These are phyloP conservation scores for Saprolegnia diclina DNA, from an alignment of 352 stramenopile species.

Conservation along the genomic window DNA sequence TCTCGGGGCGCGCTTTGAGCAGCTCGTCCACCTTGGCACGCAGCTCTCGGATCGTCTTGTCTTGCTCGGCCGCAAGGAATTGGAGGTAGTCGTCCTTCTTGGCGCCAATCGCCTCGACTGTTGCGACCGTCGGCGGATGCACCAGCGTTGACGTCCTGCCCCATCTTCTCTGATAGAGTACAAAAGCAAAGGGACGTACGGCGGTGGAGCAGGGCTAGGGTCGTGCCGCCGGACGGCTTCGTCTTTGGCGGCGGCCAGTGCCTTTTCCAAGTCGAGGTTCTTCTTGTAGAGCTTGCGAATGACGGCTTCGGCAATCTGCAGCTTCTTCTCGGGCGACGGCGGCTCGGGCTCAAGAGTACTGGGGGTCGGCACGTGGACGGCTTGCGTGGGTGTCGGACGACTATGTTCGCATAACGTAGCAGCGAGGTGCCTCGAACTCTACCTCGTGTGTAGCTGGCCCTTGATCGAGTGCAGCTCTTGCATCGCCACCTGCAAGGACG, in stretches of 20 bases:
- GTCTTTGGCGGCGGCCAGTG: slow-evolving; percentile 29
- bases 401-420: neutral
- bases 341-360: slow-evolving; percentile 18
- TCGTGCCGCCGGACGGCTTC: slow-evolving; percentile 29
- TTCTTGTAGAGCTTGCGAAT: slow-evolving; percentile 58
- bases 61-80: slow-evolving; percentile 44
- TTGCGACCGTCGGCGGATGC: slow-evolving; percentile 31
- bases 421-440: too few relatives aligned
- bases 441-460: slow-evolving; percentile 33
- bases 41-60: slow-evolving; percentile 42
- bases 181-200: neutral
- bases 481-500: slow-evolving; percentile 35
- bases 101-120: slow-evolving; percentile 35
- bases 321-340: slow-evolving; percentile 40
- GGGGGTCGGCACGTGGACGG: neutral
- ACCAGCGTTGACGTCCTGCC: neutral
- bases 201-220: neutral
- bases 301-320: slow-evolving; percentile 51
- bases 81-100: slow-evolving; percentile 47
- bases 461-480: slow-evolving; percentile 49
- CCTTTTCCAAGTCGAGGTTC: slow-evolving; percentile 41
- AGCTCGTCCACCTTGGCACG: slow-evolving; percentile 44
- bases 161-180: neutral
- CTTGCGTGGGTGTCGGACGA: neutral
- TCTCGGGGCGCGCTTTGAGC: slow-evolving; percentile 28